Evolutionary conservation across 495 filamentous ascomycete species (phyloP), one percentile per base, ranked within the genome.

Genomic region (Neurospora intermedia): DNA sequence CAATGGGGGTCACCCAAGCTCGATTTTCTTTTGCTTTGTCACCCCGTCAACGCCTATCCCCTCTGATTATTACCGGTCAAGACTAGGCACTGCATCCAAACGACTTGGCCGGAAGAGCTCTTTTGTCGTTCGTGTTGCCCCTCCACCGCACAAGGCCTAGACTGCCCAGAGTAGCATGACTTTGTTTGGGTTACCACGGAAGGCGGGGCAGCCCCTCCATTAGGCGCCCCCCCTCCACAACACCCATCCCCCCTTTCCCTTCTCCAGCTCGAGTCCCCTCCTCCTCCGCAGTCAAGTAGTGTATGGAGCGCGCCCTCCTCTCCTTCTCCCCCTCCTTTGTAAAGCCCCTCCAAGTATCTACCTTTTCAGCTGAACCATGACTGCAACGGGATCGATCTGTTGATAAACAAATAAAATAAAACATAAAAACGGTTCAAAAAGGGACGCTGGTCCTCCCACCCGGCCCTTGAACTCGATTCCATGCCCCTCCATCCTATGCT

Each of bases 401-500:
- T 0, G 39, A 39, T 31, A 59, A 62, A 31, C 31, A 31, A 11
- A 38, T 5, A 6, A 38, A 38, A 38, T 38, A 38, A 2, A 31
- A 31, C 3, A 38, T 38, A 6, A 38, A 38, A 38, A 38, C 35
- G 4, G 27, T 62, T 62, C 23, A 18, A 31, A 62, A 35, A 31
- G 23, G 23, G 15, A 62, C 54, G 54, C 23, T 23, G 54, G 54
- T 62, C 54, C 54, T 62, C 35, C 54, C 23, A 62, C 46, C 10
- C 23, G 13, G n/a, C 23, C 42, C 7, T 71, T 11, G 43, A 43
- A 20, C 18, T 71, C 16, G 35, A 35, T 62, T 71, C 39, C 43
- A 71, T 46, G 70, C 70, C 42, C 43, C 70, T 71, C 42, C 41
- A 43, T 71, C 69, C 48, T 42, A 74, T 74, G 75, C 69, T 76